Conservation (phyloP, 164 flowering plant genomes). For the Litsea cubeba region DNA sequence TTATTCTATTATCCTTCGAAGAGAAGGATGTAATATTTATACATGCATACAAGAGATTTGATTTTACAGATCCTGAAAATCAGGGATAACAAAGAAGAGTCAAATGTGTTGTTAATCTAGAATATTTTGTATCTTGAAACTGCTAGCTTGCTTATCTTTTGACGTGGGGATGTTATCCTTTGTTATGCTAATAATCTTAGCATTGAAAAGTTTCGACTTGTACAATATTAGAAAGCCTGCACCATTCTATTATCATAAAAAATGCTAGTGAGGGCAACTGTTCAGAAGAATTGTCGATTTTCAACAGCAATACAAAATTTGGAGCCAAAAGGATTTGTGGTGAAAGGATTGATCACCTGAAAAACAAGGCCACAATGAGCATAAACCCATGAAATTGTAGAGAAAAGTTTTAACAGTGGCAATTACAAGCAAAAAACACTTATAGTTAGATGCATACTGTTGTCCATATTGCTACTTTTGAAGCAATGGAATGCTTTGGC, state of each 20-base stretch:
- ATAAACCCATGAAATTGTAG: not conserved
- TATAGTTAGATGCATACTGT: slow-evolving; percentile 46
- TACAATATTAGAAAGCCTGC: not conserved
- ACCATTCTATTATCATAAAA: not conserved
- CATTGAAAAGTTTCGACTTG: no score
- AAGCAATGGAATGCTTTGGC: slow-evolving; percentile 48
- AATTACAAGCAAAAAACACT: not conserved
- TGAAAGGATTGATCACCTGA: slow-evolving; percentile 88
- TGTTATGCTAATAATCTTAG: no score
- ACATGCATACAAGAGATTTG: no score
- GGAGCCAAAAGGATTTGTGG: slow-evolving; percentile 72
- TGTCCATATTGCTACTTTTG: slow-evolving; percentile 85
- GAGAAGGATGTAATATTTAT: no score
- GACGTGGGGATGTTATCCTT: no score
- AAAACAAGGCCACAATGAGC: slow-evolving; percentile 4
- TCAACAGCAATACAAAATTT: not conserved
- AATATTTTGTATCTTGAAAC: no score
- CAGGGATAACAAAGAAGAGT: no score
- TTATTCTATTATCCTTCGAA: no score
- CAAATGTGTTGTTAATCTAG: no score
- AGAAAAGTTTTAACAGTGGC: not conserved
- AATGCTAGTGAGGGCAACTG: not conserved
- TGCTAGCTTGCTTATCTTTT: no score
- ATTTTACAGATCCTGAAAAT: no score
- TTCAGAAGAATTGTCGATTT: not conserved